These are phyloP conservation scores for Rubia tinctorum DNA, from an alignment of 305 asterid genomes.

Conservation along the genomic window DNA sequence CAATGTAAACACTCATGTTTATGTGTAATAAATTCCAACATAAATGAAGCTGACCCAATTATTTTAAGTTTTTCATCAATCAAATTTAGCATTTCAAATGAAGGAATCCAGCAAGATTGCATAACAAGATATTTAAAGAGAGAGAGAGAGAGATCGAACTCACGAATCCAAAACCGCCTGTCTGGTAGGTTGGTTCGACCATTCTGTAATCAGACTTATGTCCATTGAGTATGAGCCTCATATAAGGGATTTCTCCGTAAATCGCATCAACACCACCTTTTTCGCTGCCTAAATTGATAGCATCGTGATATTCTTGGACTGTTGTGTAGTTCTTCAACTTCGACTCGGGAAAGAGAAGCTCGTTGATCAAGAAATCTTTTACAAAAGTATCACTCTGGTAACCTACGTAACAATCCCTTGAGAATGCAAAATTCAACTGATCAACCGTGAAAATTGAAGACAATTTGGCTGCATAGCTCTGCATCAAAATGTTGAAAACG, in stretches of 20 bases:
- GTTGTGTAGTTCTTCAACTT: conserved; percentile 38
- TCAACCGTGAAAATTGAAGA: conserved; percentile 50
- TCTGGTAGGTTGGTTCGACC: conserved; percentile 47
- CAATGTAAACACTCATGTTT: too few relatives aligned
- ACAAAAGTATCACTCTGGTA: conserved; percentile 41
- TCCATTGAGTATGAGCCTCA: conserved; percentile 43
- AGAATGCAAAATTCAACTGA: conserved; percentile 37
- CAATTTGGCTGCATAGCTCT: conserved; percentile 55
- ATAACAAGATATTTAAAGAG: neutral
- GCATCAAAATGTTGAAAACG: conserved; percentile 48
- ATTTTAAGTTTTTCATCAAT: too few relatives aligned
- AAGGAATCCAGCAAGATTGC: too few relatives aligned
- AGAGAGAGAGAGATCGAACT: conserved; percentile 22
- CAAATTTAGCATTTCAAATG: neutral
- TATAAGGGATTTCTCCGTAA: conserved; percentile 55
- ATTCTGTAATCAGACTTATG: conserved; percentile 45
- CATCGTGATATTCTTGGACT: conserved; percentile 33
- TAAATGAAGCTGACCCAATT: too few relatives aligned
- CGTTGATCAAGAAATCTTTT: conserved; percentile 22
- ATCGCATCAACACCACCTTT: conserved; percentile 61
- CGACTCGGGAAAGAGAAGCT: conserved; percentile 26
- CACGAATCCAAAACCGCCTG: conserved; percentile 56
- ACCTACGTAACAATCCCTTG: conserved; percentile 35
- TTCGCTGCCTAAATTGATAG: conserved; percentile 43
- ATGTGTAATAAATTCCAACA: too few relatives aligned